phyloP scores from a whole-genome alignment of 176 grass and related monocot genomes.

The Bromus sterilis region DNA sequence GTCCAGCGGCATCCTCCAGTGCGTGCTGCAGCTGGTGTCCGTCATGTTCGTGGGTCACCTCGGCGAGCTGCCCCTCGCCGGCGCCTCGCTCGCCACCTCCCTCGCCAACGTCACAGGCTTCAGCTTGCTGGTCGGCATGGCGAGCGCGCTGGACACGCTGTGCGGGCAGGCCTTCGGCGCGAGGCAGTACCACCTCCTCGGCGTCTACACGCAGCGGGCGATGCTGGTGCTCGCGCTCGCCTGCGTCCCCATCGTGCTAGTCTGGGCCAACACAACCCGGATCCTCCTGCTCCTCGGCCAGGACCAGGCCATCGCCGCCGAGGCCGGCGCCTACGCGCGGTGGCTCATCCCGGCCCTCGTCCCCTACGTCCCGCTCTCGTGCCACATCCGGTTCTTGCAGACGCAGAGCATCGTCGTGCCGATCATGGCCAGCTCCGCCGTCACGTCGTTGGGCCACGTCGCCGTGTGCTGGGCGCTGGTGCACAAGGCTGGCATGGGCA shows the following conservation, averaged over 20 bases:
- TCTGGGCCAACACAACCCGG: neutral
- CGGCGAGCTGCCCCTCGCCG: slow-evolving; percentile 31
- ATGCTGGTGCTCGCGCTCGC: neutral
- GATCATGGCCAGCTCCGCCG: neutral
- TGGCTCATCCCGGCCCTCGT: slow-evolving; percentile 56
- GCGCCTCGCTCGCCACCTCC: slow-evolving; percentile 33
- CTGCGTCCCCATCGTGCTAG: neutral
- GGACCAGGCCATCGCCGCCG: neutral
- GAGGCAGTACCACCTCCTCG: neutral
- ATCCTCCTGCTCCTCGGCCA: neutral
- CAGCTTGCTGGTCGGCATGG: slow-evolving; percentile 27
- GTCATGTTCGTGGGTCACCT: slow-evolving; percentile 44
- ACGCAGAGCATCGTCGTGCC: neutral
- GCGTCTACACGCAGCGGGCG: neutral
- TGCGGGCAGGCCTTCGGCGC: slow-evolving; percentile 4
- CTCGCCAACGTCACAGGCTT: slow-evolving; percentile 44
- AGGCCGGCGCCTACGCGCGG: slow-evolving; percentile 48
- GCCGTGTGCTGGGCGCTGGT: neutral
- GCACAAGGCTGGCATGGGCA: neutral
- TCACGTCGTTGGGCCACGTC: neutral
- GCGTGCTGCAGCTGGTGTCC: slow-evolving; percentile 19
- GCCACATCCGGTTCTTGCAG: neutral
- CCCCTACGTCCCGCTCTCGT: slow-evolving; percentile 48
- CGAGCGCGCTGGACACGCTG: neutral
- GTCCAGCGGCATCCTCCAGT: slow-evolving; percentile 4